phyloP scores from a whole-genome alignment of 371 early-diverging fungal genomes.

The Blakeslea trispora region DNA sequence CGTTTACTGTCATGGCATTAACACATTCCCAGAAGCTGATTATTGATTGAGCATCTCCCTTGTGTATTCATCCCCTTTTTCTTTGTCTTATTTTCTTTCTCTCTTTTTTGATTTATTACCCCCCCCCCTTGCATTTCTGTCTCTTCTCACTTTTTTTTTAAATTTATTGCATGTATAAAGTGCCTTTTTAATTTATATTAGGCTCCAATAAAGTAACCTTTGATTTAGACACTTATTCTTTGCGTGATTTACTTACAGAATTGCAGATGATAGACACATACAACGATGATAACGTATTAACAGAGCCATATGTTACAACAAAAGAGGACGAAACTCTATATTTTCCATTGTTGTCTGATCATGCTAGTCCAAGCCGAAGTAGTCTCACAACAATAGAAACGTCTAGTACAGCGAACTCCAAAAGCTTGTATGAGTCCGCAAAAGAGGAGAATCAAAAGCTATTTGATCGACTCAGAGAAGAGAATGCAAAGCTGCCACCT shows the following conservation, averaged over 20 bases:
- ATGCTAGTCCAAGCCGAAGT: not conserved
- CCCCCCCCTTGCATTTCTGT: not conserved
- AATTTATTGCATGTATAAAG: not conserved
- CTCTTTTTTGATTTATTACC: slow-evolving; percentile 3
- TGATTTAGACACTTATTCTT: not conserved
- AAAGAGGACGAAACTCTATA: not conserved
- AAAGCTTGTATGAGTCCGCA: not conserved
- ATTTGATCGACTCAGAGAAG: slow-evolving; percentile 33
- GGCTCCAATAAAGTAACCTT: not conserved
- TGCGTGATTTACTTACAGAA: not conserved
- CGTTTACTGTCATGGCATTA: slow-evolving; percentile 26
- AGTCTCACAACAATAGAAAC: not conserved
- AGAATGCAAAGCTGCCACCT: slow-evolving; percentile 42
- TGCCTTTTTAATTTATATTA: not conserved
- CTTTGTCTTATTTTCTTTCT: slow-evolving; percentile 13
- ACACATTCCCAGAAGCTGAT: slow-evolving; percentile 4
- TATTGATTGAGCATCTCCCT: not conserved
- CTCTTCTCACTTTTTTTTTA: not conserved
- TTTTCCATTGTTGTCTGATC: not conserved
- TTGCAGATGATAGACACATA: not conserved
- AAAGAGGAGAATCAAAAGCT: slow-evolving; percentile 2
- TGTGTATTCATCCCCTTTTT: slow-evolving; percentile 4
- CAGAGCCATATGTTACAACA: not conserved
- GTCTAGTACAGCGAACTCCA: not conserved
- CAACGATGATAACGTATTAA: not conserved